Evolutionary conservation across 257 asterid species (phyloP), one percentile per base, ranked within the genome.

Genomic region (Sherardia arvensis): DNA sequence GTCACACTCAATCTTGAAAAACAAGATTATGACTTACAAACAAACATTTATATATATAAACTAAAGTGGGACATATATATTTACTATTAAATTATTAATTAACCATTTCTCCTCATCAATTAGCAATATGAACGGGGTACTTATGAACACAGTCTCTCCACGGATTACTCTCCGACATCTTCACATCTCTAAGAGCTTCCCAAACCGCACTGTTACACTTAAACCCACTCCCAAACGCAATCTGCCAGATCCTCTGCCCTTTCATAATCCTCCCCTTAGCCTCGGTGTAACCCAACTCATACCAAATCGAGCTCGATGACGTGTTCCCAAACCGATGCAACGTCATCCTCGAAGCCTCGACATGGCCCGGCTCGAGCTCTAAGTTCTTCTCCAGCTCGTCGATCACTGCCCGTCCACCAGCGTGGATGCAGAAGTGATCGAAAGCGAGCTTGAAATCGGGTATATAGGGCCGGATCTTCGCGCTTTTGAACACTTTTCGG

Each of bases 201-300:
- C 85, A 80, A 20, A 80, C 85, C 27, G 82, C 80, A 69, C 85
- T 80, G 45, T 80, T 79, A 66, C 84, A 79, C 60, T 78, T 78
- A 25, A 78, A 78, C 17, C 83, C 83, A 51, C 83, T 78, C n/a
- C 84, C 84, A 23, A 79, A 79, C 0, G 81, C 81, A 29, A 79
- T 79, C 69, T 80, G 85, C 85, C 85, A 80, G 27, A 80, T 66
- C 4, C 78, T 58, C 51, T 80, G 53, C 21, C 85, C 82, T 53
- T 28, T 80, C 10, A 11, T 60, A 33, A 80, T 64, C 70, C 82
- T 74, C 59, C 82, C 73, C 36, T 77, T 80, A 0, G 82, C 80
- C 61, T 80, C 85, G 0, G 27, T 69, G 45, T 77, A 80, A 3
- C 76, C 80, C 65, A 80, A 11, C 61, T 80, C 85, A 11, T 80